Evolutionary conservation across 805 yeast species (phyloP), one percentile per base, ranked within the genome.

Genomic region (Metschnikowia rubicola): DNA sequence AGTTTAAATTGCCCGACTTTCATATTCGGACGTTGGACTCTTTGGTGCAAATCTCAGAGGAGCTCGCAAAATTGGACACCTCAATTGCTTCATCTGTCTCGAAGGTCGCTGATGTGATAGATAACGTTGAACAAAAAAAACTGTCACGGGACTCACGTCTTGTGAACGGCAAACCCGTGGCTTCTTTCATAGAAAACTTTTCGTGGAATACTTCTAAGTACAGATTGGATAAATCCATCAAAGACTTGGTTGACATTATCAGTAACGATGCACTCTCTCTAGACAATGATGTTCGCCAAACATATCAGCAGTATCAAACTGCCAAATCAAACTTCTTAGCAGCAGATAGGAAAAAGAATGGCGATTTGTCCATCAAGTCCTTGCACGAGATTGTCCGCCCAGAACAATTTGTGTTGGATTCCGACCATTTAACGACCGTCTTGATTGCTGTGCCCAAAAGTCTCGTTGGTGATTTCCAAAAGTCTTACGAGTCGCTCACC

Each of bases 21-120:
- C 92, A 94, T 66, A 88, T 94, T 53, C 97, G 97, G 29, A 91
- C 98, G 10, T 78, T 94, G 62, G 99, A 94, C 67, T 84, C 90
- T 30, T 77, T 94, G 50, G 95, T 94, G 45, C 83, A 86, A 58
- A 91, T 91, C 67, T 82, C 91, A 64, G 99, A 94, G 60, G 98
- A 92, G 61, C 77, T 94, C 48, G 71, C 80, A 36, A 91, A 89
- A 64, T 71, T 84, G 46, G 99, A 94, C 68, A 71, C 72, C n/a
- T 94, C 88, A 66, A 76, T 92, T 62, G 79, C 78, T 37, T 69
- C 74, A 8, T 79, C 94, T 7, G 80, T 90, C 11, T 63, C 71
- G 26, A 95, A 95, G 66, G 81, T 86, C 30, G 76, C 86, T 45
- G 99, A 94, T 56, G 79, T 88, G 19, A 73, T 91, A 48, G 61